Percentiles rank a stretch among this genome's conserved stretches.
phyloP scores from a whole-genome alignment of 2,329 filamentous ascomycete species.

The Fusarium keratoplasticum region DNA sequence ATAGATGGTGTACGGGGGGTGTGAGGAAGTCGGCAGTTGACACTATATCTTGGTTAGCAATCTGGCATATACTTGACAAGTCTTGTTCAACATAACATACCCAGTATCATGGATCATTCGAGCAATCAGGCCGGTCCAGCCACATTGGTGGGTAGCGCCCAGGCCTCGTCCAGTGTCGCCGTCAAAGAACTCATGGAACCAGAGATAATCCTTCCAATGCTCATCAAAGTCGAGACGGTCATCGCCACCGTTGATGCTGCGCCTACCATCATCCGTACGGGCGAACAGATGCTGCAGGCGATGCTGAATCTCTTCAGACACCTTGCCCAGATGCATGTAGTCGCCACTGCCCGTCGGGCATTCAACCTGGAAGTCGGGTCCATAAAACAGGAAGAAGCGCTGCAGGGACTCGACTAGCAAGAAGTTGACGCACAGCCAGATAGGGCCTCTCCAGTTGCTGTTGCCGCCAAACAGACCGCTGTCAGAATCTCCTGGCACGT shows the following conservation, averaged over 20 bases:
- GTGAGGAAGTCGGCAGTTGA: conserved; percentile 91
- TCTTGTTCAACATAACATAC: conserved; percentile 67
- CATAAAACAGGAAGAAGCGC: conserved; percentile 96
- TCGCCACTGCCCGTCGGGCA: conserved; percentile 95
- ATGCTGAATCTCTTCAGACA: conserved; percentile 95
- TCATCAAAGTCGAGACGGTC: conserved; percentile 91
- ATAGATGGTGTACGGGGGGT: conserved; percentile 89
- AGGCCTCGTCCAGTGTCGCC: conserved; percentile 90
- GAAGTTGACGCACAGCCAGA: conserved; percentile 98
- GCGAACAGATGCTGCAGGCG: conserved; percentile 92
- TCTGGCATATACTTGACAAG: neutral
- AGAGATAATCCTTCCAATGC: conserved; percentile 85
- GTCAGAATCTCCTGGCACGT: conserved; percentile 95
- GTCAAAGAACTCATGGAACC: conserved; percentile 98
- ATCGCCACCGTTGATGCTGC: conserved; percentile 88
- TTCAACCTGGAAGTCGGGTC: conserved; percentile 87
- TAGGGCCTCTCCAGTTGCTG: conserved; percentile 96
- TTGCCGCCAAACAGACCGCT: conserved; percentile 96
- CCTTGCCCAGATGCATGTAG: conserved; percentile 94
- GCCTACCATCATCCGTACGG: conserved; percentile 83
- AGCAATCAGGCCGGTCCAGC: conserved; percentile 95
- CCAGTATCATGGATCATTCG: conserved; percentile 98
- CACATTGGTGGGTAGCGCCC: conserved; percentile 93
- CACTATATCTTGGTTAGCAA: conserved; percentile 65
- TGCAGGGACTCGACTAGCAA: conserved; percentile 93